Evolutionary conservation across 257 asterid species (phyloP).

Genomic region (Mitragyna speciosa): DNA sequence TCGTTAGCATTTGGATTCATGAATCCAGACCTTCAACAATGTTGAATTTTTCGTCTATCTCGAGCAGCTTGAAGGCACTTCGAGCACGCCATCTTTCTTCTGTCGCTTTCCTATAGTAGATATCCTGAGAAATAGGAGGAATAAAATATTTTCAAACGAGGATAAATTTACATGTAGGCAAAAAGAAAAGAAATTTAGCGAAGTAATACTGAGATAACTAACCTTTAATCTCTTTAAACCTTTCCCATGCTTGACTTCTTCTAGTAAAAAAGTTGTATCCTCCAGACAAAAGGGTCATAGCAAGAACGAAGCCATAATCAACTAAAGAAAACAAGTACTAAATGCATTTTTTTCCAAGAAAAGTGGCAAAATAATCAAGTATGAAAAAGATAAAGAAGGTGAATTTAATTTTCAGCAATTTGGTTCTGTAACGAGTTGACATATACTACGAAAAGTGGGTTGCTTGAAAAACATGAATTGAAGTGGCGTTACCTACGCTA

Average conservation of each 20-base stretch:
- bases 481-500: not conserved
- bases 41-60: constrained; percentile 93
- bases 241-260: constrained; percentile 54
- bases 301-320: too few species aligned
- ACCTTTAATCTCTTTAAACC: constrained; percentile 93
- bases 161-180: not conserved
- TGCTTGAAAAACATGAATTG: not conserved
- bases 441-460: too few species aligned
- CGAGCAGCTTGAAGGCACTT: constrained; percentile 97
- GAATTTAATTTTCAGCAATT: not conserved
- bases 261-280: not conserved
- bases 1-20: too few species aligned
- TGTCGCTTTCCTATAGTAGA: constrained; percentile 95
- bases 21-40: constrained; percentile 68
- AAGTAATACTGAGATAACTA: not conserved
- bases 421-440: too few species aligned
- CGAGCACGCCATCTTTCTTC: constrained; percentile 99
- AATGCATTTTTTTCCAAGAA: not conserved
- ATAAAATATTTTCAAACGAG: constrained; percentile 5
- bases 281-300: not conserved
- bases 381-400: not conserved
- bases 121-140: constrained; percentile 54
- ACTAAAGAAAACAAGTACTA: not conserved
- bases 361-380: too few species aligned
- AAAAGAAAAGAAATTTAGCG: not conserved